Conservation (phyloP, 768 basidiomycete species). For the Pholiota conissans region DNA sequence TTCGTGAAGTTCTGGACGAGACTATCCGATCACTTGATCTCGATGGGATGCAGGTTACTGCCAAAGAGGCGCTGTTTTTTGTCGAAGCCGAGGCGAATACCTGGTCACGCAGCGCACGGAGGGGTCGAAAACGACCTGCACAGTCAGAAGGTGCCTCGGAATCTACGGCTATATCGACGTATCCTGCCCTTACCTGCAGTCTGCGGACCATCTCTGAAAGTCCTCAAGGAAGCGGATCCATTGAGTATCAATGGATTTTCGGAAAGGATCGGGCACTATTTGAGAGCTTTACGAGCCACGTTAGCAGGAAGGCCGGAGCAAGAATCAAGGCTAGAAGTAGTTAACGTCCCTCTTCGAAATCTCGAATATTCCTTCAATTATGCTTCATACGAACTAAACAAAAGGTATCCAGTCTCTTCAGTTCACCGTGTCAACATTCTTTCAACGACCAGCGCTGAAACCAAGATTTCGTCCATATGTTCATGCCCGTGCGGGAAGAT, state of each 20-base stretch:
- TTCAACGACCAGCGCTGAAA: constrained; percentile 44
- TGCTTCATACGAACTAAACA: neutral
- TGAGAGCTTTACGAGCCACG: constrained; percentile 69
- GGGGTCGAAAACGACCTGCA: constrained; percentile 1
- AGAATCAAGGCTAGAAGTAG: constrained; percentile 1
- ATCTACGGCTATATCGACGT: neutral
- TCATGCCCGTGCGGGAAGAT: constrained; percentile 46
- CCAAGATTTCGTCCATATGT: constrained; percentile 43
- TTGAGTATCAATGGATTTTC: constrained; percentile 58
- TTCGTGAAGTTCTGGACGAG: constrained; percentile 31
- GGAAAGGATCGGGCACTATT: constrained; percentile 59
- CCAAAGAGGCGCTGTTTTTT: constrained; percentile 5
- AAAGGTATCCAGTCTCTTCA: neutral
- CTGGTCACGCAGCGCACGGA: constrained; percentile 66
- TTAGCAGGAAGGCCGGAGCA: constrained; percentile 47
- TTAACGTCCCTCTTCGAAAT: neutral
- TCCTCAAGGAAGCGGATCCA: neutral
- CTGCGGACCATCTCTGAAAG: constrained; percentile 6
- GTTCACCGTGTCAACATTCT: constrained; percentile 31
- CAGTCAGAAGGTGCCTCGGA: neutral
- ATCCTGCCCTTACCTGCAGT: constrained; percentile 22
- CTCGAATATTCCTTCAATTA: neutral
- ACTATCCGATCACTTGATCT: constrained; percentile 18
- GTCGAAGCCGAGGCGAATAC: constrained; percentile 26
- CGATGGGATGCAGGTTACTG: constrained; percentile 16